A percentile compares a stretch with the other conserved stretches of the same genome.
phyloP scores from a whole-genome alignment of 768 basidiomycete genomes.

The Lanmaoa rubissima region DNA sequence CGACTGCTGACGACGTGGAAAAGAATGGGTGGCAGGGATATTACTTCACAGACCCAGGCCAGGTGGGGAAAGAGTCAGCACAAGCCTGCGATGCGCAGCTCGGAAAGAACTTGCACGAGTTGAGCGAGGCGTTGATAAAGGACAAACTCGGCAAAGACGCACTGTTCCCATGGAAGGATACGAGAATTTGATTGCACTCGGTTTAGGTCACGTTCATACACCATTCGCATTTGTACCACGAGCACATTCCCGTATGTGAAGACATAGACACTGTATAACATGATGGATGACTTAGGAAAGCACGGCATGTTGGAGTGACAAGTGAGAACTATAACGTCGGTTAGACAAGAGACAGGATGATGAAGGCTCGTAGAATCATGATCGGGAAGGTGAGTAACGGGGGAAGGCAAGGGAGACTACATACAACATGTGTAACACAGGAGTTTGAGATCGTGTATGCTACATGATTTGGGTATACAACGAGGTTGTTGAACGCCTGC shows the following conservation, averaged over 20 bases:
- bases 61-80: conserved; percentile 19
- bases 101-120: conserved; percentile 29
- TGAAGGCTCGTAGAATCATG: neutral
- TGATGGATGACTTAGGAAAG: neutral
- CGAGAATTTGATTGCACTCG: neutral
- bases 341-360: neutral
- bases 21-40: conserved; percentile 23
- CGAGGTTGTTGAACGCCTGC: conserved; percentile 7
- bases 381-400: neutral
- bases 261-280: neutral
- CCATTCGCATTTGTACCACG: neutral
- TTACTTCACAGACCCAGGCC: conserved; percentile 19
- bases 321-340: neutral
- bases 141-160: conserved; percentile 19
- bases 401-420: conserved; percentile 1
- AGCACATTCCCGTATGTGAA: neutral
- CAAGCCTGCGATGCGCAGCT: conserved; percentile 25
- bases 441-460: conserved; percentile 16
- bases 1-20: conserved; percentile 18
- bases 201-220: neutral
- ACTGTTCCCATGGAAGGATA: conserved; percentile 23
- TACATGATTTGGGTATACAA: conserved; percentile 23
- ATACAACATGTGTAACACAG: conserved; percentile 11
- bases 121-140: conserved; percentile 31
- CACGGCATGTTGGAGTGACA: neutral